Evolutionary conservation across 306 rosid genomes (phyloP).

Genomic region (Prunus mira): DNA sequence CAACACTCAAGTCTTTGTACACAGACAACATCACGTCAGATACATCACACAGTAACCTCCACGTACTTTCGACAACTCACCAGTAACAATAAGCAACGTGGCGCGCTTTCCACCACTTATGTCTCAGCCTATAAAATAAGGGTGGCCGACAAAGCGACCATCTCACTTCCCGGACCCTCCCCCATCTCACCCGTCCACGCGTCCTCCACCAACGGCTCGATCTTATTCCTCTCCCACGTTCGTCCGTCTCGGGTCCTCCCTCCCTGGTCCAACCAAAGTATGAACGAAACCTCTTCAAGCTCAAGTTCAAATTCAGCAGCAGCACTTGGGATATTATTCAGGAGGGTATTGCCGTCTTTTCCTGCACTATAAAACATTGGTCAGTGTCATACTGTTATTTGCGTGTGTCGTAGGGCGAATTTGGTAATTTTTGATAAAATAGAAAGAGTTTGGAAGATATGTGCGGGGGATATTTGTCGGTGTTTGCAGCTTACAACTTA

Average conservation of each 20-base stretch:
- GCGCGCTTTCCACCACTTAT: constrained; percentile 17
- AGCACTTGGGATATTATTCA: neutral
- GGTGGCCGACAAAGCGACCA: constrained; percentile 64
- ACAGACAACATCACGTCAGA: constrained; percentile 6
- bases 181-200: constrained; percentile 41
- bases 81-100: constrained; percentile 41
- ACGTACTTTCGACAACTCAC: constrained; percentile 6
- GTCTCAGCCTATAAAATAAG: neutral
- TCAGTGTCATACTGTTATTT: constrained; percentile 9
- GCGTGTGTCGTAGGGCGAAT: neutral
- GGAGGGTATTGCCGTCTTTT: constrained; percentile 24
- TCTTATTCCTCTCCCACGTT: neutral
- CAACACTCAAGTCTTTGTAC: neutral
- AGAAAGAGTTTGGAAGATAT: constrained; percentile 24
- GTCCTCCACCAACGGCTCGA: constrained; percentile 20
- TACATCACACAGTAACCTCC: constrained; percentile 16
- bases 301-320: neutral
- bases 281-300: neutral
- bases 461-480: constrained; percentile 57
- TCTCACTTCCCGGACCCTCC: constrained; percentile 34
- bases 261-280: neutral
- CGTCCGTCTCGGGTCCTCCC: constrained; percentile 24
- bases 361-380: fast-evolving
- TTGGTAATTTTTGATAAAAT: constrained; percentile 15
- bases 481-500: constrained; percentile 17